A percentile compares a stretch with the other conserved stretches of the same genome.
Evolutionary conservation across 768 basidiomycete genomes (phyloP).

Genomic region (Podaxis sp.): DNA sequence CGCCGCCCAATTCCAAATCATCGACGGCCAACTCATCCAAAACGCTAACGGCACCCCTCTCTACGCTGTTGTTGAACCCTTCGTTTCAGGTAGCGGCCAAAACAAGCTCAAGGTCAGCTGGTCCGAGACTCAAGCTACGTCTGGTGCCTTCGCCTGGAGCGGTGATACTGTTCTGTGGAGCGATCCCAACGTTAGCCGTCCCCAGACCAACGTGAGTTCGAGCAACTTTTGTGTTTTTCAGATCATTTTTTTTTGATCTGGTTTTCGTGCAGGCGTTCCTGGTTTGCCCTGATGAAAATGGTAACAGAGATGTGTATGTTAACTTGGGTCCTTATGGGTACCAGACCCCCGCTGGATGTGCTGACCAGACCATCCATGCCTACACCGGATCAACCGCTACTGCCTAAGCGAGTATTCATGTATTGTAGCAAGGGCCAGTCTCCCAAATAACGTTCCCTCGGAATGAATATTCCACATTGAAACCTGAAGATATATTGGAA

Average conservation of each 20-base stretch:
- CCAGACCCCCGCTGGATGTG: constrained; percentile 54
- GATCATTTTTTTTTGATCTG: constrained; percentile 5
- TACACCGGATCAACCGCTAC: constrained; percentile 53
- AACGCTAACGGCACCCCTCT: constrained; percentile 36
- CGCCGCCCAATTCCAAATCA: constrained; percentile 57
- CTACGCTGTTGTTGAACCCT: constrained; percentile 47
- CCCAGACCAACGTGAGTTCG: constrained; percentile 44
- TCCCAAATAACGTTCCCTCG: not conserved
- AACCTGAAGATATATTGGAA: not conserved
- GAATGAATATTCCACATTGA: not conserved
- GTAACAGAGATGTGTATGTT: constrained; percentile 41
- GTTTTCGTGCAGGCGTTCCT: constrained; percentile 41
- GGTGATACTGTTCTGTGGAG: constrained; percentile 61
- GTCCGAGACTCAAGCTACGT: constrained; percentile 40
- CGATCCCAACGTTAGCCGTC: constrained; percentile 41
- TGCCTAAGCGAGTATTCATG: constrained; percentile 12
- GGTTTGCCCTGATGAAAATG: constrained; percentile 45
- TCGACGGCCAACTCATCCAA: constrained; percentile 52
- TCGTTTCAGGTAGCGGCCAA: constrained; percentile 36
- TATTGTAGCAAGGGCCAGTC: not conserved
- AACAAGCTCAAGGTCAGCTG: constrained; percentile 47
- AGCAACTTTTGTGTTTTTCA: not conserved
- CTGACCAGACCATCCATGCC: constrained; percentile 56
- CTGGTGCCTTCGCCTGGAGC: constrained; percentile 48
- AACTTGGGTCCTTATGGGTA: constrained; percentile 54